Conservation (phyloP, 768 basidiomycete species). For the Leccinum subgranulosum region DNA sequence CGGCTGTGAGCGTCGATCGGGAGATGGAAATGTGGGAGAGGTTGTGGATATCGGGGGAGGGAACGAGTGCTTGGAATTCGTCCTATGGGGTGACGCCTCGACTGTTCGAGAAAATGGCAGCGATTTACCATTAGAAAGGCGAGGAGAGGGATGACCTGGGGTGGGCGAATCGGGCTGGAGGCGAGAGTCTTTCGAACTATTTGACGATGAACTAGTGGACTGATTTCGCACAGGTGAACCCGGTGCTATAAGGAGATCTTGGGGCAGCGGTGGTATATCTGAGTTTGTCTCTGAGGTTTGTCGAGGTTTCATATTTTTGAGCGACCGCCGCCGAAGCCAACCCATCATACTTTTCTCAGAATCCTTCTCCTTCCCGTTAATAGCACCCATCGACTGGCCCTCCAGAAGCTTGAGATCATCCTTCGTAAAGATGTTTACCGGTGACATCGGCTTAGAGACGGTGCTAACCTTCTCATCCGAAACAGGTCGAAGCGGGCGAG, state of each 20-base stretch:
- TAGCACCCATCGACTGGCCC: conserved; percentile 30
- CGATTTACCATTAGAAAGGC: conserved; percentile 12
- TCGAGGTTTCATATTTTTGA: conserved; percentile 22
- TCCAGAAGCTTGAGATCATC: conserved; percentile 25
- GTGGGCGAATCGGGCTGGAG: conserved; percentile 17
- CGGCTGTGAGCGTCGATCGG: conserved; percentile 10
- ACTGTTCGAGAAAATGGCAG: background rate
- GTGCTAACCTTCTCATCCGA: conserved; percentile 23
- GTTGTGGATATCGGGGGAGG: conserved; percentile 11
- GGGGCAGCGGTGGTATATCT: conserved; percentile 14
- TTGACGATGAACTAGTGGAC: conserved; percentile 19
- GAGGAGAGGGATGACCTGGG: conserved; percentile 8
- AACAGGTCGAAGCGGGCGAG: conserved; percentile 21
- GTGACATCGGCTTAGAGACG: conserved; percentile 9
- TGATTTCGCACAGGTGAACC: conserved; percentile 22
- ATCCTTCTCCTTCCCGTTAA: conserved; percentile 34
- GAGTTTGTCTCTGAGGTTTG: conserved; percentile 19
- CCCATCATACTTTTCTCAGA: conserved; percentile 37
- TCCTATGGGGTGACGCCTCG: conserved; percentile 10
- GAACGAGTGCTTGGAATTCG: conserved; percentile 23
- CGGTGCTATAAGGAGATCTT: conserved; percentile 6
- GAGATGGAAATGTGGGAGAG: conserved; percentile 6
- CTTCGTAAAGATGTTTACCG: conserved; percentile 19
- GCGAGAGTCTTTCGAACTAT: conserved; percentile 27
- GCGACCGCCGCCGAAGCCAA: conserved; percentile 31